Evolutionary conservation across 257 asterid species (phyloP), one percentile per base, ranked within the genome.

Genomic region (Scutellaria galericulata): DNA sequence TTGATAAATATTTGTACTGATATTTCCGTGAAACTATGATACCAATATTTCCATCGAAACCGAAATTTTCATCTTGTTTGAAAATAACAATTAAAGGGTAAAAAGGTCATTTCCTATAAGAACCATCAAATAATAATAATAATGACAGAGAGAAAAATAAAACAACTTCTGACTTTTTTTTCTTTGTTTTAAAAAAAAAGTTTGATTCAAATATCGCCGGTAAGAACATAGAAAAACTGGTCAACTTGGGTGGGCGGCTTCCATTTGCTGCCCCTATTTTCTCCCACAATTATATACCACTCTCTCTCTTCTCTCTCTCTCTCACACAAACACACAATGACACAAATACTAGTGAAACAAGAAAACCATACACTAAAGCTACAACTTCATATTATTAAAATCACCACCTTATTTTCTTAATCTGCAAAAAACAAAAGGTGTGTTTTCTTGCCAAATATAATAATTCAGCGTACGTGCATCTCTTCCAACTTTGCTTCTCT

Each of bases 181-280:
- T 31, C 3, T 52, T 2, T 6, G 1, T 1, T 22, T 22, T 2
- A 1, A 1, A 1, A 27, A 13, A 5, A 31, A 48, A 27, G 47
- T 74, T 71, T 56, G 72, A 61, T 78, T 79, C 77, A 79, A 80
- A 69, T 4, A 42, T 50, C 61, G 84, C 81, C 72, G 80, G 75
- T 74, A 24, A 79, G 77, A 79, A 77, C 73, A 74, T 66, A 59
- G 77, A 67, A 75, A 64, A 80, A 12, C 22, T 77, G 88, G 91
- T 90, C 95, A 86, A 90, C 79, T 61, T 64, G 82, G 86, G 91
- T 62, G 89, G 93, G 90, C 97, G 89, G 93, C 96, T 78, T 42
- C 75, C 60, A 18, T 45, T 78, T 68, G 7, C 71, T 35, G 10
- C 71, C 40, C 31, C 2, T 54, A 54, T 56, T 68, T 47, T 76